Base-by-base conservation (phyloP, 768 basidiomycete genomes). In the Grammothele lineata region DNA sequence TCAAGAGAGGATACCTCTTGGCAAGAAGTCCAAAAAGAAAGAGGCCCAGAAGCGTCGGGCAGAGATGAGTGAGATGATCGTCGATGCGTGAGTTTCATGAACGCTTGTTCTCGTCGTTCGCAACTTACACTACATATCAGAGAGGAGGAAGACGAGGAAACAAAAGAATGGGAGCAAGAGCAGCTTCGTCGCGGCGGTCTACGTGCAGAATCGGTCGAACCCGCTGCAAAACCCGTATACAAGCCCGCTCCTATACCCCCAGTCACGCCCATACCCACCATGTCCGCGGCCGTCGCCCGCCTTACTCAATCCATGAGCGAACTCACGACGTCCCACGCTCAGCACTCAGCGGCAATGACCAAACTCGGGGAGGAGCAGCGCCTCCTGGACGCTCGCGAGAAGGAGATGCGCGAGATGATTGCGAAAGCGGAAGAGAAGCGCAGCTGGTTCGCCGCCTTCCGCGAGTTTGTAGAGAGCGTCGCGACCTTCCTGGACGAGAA, bases 401-500 rank as follows among this genome's bases (percentile, higher is more conserved):
- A 67, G 17, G 86, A 89, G 52, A 74, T 93, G 70, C 76, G 89
- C 15, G 74, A 78, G 21, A 80, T 91, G 76, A 80, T 93, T 5
- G 74, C 74, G 26, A 73, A 71, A 45, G 85, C 90, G 0, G 91
- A 92, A 60, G 75, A 69, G 37, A 92, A 92, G 66, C 70, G 88
- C 39, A 80, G 80, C 15, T 93, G 91, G 90, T 92, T 92, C 56
- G 70, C 67, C 10, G 76, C 77, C 41, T 88, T 93, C 68, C 75
- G 70, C 43, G 86, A 89, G 30, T 90, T 87, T 85, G 66, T 90
- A 0, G 91, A 92, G 63, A 78, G 78, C 49, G 77, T 92, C 6
- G 91, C 87, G 4, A 76, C 77, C n/a, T 92, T 93, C 63, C 69
- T 93, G 17, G 91, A 93, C 57, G 87, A 88, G 67, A 93, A 93